Base-by-base conservation (phyloP, 1,284 basidiomycete species). In the Ceratobasidium sp. region DNA sequence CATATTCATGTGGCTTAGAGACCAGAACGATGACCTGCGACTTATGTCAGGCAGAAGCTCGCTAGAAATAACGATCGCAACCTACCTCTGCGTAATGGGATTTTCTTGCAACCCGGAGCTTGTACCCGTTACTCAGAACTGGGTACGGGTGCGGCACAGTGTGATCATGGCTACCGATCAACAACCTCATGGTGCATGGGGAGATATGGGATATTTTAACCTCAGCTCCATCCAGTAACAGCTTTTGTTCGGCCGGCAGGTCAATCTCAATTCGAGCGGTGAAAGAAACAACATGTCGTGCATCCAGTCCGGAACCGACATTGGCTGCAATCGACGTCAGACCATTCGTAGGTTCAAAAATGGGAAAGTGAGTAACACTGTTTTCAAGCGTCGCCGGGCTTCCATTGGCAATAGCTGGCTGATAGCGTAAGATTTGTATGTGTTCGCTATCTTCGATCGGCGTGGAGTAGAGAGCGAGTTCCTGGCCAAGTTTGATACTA, bases 1-100 rank as follows among this genome's bases (percentile, higher is more conserved):
- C n/a, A n/a, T n/a, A n/a, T n/a, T n/a, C n/a, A n/a, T n/a, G n/a
- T n/a, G n/a, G n/a, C n/a, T n/a, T n/a, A n/a, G n/a, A n/a, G n/a
- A n/a, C n/a, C n/a, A n/a, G n/a, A n/a, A n/a, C n/a, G n/a, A n/a
- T n/a, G n/a, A n/a, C n/a, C n/a, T n/a, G n/a, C n/a, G n/a, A n/a
- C n/a, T n/a, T n/a, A n/a, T n/a, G n/a, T n/a, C n/a, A n/a, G n/a
- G n/a, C n/a, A n/a, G n/a, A n/a, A n/a, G n/a, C n/a, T n/a, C n/a
- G n/a, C n/a, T n/a, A n/a, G n/a, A n/a, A n/a, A n/a, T n/a, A n/a
- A n/a, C n/a, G n/a, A n/a, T n/a, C n/a, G n/a, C n/a, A n/a, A n/a
- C 81, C 18, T 53, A 90, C 90, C 85, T 91, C 89, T 9, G 90
- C 84, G 79, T 88, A 91, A n/a, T 82, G 84, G 2, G 89, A 91